Evolutionary conservation across 768 basidiomycete species (phyloP), one percentile per base, ranked within the genome.

Genomic region (Kwoniella sp.): DNA sequence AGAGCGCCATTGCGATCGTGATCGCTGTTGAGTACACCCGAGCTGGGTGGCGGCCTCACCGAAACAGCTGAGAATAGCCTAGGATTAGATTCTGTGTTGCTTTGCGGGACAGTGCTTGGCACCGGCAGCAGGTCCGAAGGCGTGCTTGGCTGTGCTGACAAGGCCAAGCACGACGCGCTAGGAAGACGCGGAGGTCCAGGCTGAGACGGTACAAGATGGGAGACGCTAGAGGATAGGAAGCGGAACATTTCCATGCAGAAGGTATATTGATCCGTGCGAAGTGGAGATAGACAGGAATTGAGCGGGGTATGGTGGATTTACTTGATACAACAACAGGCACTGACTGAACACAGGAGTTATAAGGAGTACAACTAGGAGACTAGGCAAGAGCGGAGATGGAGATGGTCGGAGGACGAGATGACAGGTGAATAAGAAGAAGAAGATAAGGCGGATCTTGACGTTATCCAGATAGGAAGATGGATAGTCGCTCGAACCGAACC

Each of bases 391-490:
- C 8, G 17, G 3, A 19, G 17, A 44, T 9, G 40, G 40, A 44
- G 40, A 44, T 6, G 33, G 13, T 6, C 5, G 5, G 13, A 33
- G 33, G 40, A 15, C 17, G 40, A 44, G 10, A 44, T 3, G 40
- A 44, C 10, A 15, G 17, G 40, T 44, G 40, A 44, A 3, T 9
- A 19, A 44, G 3, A 19, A 44, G 40, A 44, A 44, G 40, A 4
- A 19, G 33, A 13, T 6, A 33, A 6, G 8, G 17, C 10, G 10
- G 40, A 19, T 44, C 17, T 19, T 10, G 40, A 44, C 40, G 17
- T 44, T 44, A 44, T 44, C 40, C 40, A n/a, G 40, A 44, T 44
- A 44, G 40, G 40, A 44, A 19, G 40, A 44, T 44, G n/a, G n/a
- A n/a, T 33, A 33, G 6, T 33, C 33, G 33, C 33, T 33, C 33